Conservation (phyloP, 2,329 filamentous ascomycete genomes). For the Uncinocarpus reesii region DNA sequence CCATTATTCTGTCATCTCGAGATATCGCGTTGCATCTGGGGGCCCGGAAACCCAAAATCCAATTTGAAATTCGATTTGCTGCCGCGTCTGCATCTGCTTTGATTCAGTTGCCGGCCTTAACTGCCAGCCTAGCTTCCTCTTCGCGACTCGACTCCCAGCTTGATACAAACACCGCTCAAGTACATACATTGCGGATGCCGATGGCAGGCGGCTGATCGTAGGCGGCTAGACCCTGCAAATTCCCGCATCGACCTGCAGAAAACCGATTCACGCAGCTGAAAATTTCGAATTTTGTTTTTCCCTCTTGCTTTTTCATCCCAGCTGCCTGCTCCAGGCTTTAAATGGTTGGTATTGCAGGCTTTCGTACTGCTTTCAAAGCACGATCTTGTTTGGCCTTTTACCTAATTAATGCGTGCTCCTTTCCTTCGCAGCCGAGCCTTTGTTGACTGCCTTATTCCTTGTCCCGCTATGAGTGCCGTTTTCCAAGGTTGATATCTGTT, state of each 20-base stretch:
- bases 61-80: neutral
- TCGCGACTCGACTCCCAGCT: neutral
- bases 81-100: neutral
- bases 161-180: neutral
- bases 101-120: neutral
- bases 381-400: neutral
- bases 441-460: neutral
- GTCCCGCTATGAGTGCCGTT: neutral
- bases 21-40: neutral
- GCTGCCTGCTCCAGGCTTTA: neutral
- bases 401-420: neutral
- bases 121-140: neutral
- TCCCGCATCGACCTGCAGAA: constrained; percentile 13
- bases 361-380: neutral
- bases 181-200: neutral
- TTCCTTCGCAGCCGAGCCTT: neutral
- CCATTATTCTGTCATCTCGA: neutral
- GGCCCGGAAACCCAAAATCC: neutral
- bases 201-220: constrained; percentile 11
- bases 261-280: constrained; percentile 4
- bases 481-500: neutral
- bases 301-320: constrained; percentile 2
- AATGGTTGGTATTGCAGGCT: constrained; percentile 6
- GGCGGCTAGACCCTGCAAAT: constrained; percentile 16
- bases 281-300: constrained; percentile 2